These are phyloP conservation scores for Sporothrix phasma DNA, from an alignment of 2,329 filamentous ascomycete genomes.

Conservation along the genomic window DNA sequence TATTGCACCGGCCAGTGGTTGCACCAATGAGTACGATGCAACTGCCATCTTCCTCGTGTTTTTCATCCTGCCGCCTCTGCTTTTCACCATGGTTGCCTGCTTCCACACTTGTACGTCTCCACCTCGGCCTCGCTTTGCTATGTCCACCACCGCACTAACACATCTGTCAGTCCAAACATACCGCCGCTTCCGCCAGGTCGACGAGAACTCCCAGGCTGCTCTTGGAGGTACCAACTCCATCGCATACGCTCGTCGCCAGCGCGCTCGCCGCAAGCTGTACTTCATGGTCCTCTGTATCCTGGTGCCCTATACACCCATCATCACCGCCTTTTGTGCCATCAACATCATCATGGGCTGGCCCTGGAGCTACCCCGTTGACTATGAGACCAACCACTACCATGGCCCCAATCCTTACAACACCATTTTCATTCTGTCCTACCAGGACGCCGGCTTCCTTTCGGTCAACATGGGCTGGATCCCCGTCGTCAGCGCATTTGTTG, in stretches of 20 bases:
- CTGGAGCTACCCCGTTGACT: slow-evolving; percentile 32
- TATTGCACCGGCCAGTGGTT: slow-evolving; percentile 42
- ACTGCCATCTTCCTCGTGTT: slow-evolving; percentile 42
- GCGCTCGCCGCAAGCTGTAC: slow-evolving; percentile 44
- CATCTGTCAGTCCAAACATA: slow-evolving; percentile 35
- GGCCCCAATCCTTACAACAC: slow-evolving; percentile 35
- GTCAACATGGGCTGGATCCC: slow-evolving; percentile 41
- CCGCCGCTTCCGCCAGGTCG: slow-evolving; percentile 37
- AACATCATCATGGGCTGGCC: slow-evolving; percentile 30
- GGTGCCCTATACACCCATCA: slow-evolving; percentile 41
- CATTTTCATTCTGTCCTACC: slow-evolving; percentile 37
- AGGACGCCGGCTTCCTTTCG: slow-evolving; percentile 29
- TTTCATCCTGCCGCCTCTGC: slow-evolving; percentile 36
- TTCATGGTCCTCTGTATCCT: slow-evolving; percentile 44
- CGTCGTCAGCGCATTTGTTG: slow-evolving; percentile 36
- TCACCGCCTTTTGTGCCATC: slow-evolving; percentile 30
- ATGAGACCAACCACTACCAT: slow-evolving; percentile 32
- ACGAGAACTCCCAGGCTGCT: slow-evolving; percentile 31
- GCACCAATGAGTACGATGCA: slow-evolving; percentile 33
- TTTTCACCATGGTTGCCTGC: slow-evolving; percentile 35
- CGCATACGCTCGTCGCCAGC: slow-evolving; percentile 34
- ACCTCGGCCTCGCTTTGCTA: background rate
- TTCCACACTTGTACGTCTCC: slow-evolving; percentile 31
- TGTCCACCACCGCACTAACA: background rate
- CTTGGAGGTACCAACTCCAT: slow-evolving; percentile 30